phyloP scores from a whole-genome alignment of 352 stramenopile genomes.

The Achlya hypogyna region DNA sequence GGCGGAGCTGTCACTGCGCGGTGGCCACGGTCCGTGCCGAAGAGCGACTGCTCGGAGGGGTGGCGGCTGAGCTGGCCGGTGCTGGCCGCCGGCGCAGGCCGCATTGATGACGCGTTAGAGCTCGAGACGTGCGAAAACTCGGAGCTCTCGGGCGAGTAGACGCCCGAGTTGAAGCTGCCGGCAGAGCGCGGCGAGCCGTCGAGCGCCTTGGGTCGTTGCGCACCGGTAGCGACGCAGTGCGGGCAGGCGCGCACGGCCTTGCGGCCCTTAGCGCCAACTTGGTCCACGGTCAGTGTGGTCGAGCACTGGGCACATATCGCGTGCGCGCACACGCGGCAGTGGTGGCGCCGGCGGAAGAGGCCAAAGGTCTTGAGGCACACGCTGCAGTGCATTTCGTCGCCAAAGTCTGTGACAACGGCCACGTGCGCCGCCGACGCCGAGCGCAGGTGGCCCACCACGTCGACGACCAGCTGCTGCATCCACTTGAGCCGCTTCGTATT shows the following conservation, averaged over 20 bases:
- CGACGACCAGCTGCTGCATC: constrained; percentile 3
- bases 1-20: neutral
- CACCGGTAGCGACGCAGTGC: neutral
- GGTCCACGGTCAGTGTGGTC: constrained; percentile 17
- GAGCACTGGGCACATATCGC: constrained; percentile 74
- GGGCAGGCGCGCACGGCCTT: neutral
- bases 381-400: constrained; percentile 36
- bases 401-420: neutral
- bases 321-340: constrained; percentile 68
- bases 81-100: neutral
- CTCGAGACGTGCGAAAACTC: neutral
- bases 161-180: neutral
- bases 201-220: neutral
- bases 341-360: constrained; percentile 59
- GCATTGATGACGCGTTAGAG: neutral
- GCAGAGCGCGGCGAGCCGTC: neutral
- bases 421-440: neutral
- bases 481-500: constrained; percentile 9
- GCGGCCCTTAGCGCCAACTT: neutral
- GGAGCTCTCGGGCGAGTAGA: neutral
- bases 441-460: neutral
- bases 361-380: constrained; percentile 60
- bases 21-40: neutral
- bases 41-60: neutral
- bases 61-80: neutral